Conservation (phyloP, 805 yeast species). For the Barnettozyma salicaria region DNA sequence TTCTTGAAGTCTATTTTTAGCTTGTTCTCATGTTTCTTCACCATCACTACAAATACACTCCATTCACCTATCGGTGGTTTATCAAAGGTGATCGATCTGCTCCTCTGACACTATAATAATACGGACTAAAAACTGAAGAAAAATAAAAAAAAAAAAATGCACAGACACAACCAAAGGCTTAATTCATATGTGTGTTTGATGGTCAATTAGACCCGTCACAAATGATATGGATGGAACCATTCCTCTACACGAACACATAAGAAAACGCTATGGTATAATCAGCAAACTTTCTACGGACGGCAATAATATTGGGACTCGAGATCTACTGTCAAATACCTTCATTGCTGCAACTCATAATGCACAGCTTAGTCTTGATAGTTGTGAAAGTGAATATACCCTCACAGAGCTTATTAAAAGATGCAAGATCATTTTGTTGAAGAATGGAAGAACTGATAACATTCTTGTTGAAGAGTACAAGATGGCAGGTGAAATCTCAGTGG, state of each 20-base stretch:
- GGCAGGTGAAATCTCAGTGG: slow-evolving; percentile 26
- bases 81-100: not conserved
- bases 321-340: not conserved
- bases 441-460: slow-evolving; percentile 30
- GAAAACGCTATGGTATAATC: not conserved
- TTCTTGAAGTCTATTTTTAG: slow-evolving; percentile 38
- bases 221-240: not conserved
- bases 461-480: slow-evolving; percentile 39
- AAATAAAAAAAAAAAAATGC: not conserved
- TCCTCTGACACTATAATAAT: no score
- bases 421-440: slow-evolving; percentile 28
- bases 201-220: no score
- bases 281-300: not conserved
- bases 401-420: slow-evolving; percentile 37
- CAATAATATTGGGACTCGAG: not conserved
- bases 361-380: not conserved
- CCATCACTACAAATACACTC: slow-evolving; percentile 24
- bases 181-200: no score
- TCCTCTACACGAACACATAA: not conserved
- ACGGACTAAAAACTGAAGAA: not conserved
- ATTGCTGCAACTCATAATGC: slow-evolving; percentile 1
- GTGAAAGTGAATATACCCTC: slow-evolving; percentile 14
- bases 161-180: not conserved
- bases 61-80: not conserved
- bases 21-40: slow-evolving; percentile 30